These are phyloP conservation scores for Cryphonectria carpinicola DNA, from an alignment of 2,329 filamentous ascomycete species.

Conservation along the genomic window DNA sequence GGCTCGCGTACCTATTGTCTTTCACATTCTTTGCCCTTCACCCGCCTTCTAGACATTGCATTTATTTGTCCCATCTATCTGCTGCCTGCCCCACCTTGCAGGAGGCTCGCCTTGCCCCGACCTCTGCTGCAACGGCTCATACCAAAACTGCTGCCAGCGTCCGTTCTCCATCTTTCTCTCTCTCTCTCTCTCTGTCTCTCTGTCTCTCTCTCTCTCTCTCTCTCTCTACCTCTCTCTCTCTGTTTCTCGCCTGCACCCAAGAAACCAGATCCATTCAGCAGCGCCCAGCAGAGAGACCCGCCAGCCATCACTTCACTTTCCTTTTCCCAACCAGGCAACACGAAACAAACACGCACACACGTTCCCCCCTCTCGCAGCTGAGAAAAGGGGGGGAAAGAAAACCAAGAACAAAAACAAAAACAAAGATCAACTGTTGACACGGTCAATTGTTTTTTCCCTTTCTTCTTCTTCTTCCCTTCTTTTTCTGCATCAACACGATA, in stretches of 20 bases:
- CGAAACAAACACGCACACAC: not conserved
- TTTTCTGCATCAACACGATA: slow-evolving; percentile 7
- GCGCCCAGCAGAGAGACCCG: not conserved
- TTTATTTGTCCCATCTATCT: not conserved
- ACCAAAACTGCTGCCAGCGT: not conserved
- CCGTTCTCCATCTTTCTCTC: not conserved
- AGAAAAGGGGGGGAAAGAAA: not conserved
- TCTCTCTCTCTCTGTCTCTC: too few species aligned
- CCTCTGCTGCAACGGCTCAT: not conserved
- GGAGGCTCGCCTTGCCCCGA: not conserved
- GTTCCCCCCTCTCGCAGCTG: not conserved
- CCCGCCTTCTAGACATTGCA: not conserved
- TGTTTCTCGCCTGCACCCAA: not conserved
- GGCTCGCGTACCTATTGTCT: not conserved
- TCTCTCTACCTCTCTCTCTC: not conserved
- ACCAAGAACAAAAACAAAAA: too few species aligned
- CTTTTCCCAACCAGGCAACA: slow-evolving; percentile 12
- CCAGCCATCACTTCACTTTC: slow-evolving; percentile 23
- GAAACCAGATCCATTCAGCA: slow-evolving; percentile 17
- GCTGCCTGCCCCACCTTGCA: not conserved
- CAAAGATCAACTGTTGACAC: not conserved
- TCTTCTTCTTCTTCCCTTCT: too few species aligned
- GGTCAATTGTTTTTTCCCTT: not conserved
- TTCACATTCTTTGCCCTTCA: too few species aligned
- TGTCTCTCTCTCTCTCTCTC: not conserved